Conservation (phyloP, 2,329 filamentous ascomycete species). For the Ascocoryne sarcoides region DNA sequence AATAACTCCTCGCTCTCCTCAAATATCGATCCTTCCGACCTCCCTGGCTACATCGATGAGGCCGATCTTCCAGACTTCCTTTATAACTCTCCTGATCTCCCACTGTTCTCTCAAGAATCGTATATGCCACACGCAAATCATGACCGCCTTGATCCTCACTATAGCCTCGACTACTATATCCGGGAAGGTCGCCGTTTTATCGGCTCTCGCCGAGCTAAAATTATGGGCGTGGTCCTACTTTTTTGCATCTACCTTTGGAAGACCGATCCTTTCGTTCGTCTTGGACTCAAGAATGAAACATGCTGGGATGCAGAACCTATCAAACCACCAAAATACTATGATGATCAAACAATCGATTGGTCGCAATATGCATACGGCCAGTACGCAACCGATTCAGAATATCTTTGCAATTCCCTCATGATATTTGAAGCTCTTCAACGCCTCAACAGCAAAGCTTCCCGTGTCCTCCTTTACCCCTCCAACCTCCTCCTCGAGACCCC, state of each 20-base stretch:
- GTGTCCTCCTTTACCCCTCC: conserved; percentile 39
- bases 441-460: conserved; percentile 35
- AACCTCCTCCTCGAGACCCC: conserved; percentile 14
- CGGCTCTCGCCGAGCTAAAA: too few relatives aligned
- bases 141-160: too few relatives aligned
- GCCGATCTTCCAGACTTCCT: not conserved
- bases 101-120: too few relatives aligned
- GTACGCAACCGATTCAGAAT: conserved; percentile 39
- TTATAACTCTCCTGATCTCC: not conserved
- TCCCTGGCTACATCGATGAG: too few relatives aligned
- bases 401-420: conserved; percentile 44
- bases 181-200: too few relatives aligned
- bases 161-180: too few relatives aligned
- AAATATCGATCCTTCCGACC: too few relatives aligned
- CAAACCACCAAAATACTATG: not conserved
- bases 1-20: too few relatives aligned
- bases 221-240: too few relatives aligned
- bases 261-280: not conserved
- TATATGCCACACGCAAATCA: too few relatives aligned
- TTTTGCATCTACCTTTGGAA: too few relatives aligned
- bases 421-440: conserved; percentile 37
- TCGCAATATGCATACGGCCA: conserved; percentile 39
- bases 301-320: not conserved
- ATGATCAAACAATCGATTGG: conserved; percentile 31
- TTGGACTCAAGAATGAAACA: not conserved